These are phyloP conservation scores for Leccinum subspadiceum DNA, from an alignment of 1,284 basidiomycete genomes.

Conservation along the genomic window DNA sequence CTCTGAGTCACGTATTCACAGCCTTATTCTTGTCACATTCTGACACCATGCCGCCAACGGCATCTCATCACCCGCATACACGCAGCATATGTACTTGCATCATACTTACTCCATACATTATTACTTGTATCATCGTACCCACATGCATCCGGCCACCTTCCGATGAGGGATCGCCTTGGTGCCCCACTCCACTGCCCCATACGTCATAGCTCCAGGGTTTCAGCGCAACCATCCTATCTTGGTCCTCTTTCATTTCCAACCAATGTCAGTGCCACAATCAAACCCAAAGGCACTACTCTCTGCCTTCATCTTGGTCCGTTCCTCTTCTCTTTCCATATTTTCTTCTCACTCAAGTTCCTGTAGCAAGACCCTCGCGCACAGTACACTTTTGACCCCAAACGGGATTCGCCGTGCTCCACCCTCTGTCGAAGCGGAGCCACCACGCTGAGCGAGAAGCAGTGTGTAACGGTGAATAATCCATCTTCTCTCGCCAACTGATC, in stretches of 20 bases:
- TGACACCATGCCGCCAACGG: slow-evolving; percentile 11
- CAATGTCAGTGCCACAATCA: slow-evolving; percentile 11
- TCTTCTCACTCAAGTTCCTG: slow-evolving; percentile 1
- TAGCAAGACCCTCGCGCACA: slow-evolving; percentile 50
- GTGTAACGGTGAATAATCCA: slow-evolving; percentile 53
- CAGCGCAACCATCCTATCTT: slow-evolving; percentile 3
- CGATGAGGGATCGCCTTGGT: slow-evolving; percentile 5
- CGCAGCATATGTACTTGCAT: slow-evolving; percentile 30
- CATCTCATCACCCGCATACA: slow-evolving; percentile 13
- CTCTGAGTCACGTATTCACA: slow-evolving; percentile 20
- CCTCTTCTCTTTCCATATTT: background rate
- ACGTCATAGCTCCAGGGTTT: slow-evolving; percentile 23
- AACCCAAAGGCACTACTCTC: slow-evolving; percentile 29
- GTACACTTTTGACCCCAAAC: slow-evolving; percentile 63
- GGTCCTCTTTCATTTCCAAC: slow-evolving; percentile 14
- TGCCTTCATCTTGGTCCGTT: slow-evolving; percentile 39
- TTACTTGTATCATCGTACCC: slow-evolving; percentile 27
- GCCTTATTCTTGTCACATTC: slow-evolving; percentile 11
- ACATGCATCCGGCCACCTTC: slow-evolving; percentile 15
- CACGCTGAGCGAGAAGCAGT: slow-evolving; percentile 40
- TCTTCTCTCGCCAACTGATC: slow-evolving; percentile 5
- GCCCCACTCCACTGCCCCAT: slow-evolving; percentile 19
- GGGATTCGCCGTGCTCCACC: slow-evolving; percentile 57
- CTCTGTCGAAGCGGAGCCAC: slow-evolving; percentile 55
- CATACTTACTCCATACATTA: slow-evolving; percentile 24